Percentiles rank a stretch among this genome's conserved stretches.
phyloP scores from a whole-genome alignment of 75 land plant genomes.

The Adiantum capillusveneris region DNA sequence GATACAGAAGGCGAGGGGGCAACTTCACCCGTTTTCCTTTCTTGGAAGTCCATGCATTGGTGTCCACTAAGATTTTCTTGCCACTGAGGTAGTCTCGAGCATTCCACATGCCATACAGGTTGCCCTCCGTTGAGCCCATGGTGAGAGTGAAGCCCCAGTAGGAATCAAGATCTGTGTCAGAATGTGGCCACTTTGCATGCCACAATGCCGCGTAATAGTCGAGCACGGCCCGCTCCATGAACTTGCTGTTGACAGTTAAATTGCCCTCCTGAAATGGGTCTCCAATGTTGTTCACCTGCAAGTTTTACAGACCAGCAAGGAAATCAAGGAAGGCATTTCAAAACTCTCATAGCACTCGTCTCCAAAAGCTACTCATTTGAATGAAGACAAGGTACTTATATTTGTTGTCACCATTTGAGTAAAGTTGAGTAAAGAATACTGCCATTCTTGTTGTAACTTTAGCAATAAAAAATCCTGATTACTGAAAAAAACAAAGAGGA shows the following conservation, averaged over 20 bases:
- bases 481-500: too few species aligned
- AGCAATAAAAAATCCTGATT: too few species aligned
- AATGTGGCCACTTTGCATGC: conserved; percentile 15
- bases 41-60: not conserved
- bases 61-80: conserved; percentile 1
- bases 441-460: too few species aligned
- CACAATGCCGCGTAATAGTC: conserved; percentile 11
- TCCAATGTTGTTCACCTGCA: conserved; percentile 12
- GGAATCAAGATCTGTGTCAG: conserved; percentile 4
- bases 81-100: conserved; percentile 11
- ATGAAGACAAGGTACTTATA: too few species aligned
- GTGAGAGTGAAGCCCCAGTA: conserved; percentile 14
- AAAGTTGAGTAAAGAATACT: too few species aligned
- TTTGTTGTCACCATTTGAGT: too few species aligned
- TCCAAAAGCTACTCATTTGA: too few species aligned
- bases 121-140: conserved; percentile 12
- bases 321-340: too few species aligned
- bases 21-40: not conserved
- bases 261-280: conserved; percentile 9
- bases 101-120: conserved; percentile 17
- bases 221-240: conserved; percentile 12
- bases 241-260: conserved; percentile 9
- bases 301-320: too few species aligned
- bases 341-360: too few species aligned
- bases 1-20: not conserved